Percentiles rank a stretch among this genome's conserved stretches.
Evolutionary conservation across 2,329 filamentous ascomycete genomes (phyloP).

Genomic region (Pyrenophora teres): DNA sequence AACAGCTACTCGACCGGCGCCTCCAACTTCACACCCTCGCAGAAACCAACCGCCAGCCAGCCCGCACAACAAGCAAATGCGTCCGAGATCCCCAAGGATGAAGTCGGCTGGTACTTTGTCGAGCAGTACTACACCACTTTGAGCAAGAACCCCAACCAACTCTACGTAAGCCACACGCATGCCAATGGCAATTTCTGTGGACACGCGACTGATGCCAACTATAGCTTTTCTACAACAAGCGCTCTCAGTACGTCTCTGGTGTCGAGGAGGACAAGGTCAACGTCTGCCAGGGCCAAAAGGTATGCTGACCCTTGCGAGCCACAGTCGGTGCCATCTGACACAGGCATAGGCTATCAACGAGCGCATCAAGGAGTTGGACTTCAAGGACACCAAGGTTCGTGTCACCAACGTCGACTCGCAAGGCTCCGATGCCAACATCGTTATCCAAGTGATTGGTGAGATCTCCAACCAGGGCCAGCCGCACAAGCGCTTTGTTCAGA

Average conservation of each 20-base stretch:
- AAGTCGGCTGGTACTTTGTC: conserved; percentile 99
- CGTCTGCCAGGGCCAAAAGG: conserved; percentile 85
- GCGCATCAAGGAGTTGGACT: conserved; percentile 88
- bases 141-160: conserved; percentile 90
- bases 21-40: conserved; percentile 33
- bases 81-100: conserved; percentile 72
- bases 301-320: conserved; percentile 54
- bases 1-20: conserved; percentile 42
- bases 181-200: neutral
- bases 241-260: conserved; percentile 92
- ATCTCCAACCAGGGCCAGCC: conserved; percentile 92
- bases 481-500: conserved; percentile 96
- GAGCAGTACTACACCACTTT: conserved; percentile 99
- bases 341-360: conserved; percentile 80
- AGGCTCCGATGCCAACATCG: conserved; percentile 87
- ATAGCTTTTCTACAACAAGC: conserved; percentile 91
- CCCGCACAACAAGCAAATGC: conserved; percentile 34
- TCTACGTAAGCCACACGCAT: conserved; percentile 62
- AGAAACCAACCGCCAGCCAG: conserved; percentile 36
- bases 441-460: conserved; percentile 97
- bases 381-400: conserved; percentile 97
- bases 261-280: conserved; percentile 86
- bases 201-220: conserved; percentile 24
- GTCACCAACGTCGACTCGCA: conserved; percentile 98
- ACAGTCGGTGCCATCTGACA: conserved; percentile 3